Conservation (phyloP, 176 grass and related monocot genomes). For the Triticum urartu region DNA sequence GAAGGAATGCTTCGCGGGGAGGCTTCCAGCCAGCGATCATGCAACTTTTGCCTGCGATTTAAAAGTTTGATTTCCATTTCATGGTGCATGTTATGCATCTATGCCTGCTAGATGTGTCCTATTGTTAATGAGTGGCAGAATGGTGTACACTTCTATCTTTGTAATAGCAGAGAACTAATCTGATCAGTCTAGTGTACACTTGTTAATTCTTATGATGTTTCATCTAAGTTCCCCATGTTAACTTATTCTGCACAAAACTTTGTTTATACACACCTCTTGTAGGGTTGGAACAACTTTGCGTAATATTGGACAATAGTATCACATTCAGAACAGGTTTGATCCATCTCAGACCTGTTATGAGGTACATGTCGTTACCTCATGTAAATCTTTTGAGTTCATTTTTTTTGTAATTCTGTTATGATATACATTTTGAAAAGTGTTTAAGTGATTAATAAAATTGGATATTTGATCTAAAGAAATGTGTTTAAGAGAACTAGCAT, state of each 20-base stretch:
- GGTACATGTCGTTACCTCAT: conserved; percentile 40
- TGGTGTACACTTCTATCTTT: background rate
- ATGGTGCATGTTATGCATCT: background rate
- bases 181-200: background rate
- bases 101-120: background rate
- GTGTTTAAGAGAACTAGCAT: conserved; percentile 5
- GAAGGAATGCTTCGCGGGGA: no score
- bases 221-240: background rate
- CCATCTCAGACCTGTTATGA: conserved; percentile 75
- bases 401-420: background rate
- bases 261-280: conserved; percentile 25
- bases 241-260: background rate
- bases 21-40: no score
- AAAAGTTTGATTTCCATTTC: background rate
- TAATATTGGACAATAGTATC: conserved; percentile 76
- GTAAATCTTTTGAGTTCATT: background rate
- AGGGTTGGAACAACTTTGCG: conserved; percentile 74
- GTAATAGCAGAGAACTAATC: background rate
- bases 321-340: conserved; percentile 58
- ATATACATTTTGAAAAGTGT: background rate
- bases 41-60: no score
- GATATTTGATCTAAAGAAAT: no score
- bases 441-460: no score
- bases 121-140: background rate
- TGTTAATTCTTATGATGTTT: background rate